Evolutionary conservation across 78 protist genomes (phyloP), one percentile per base, ranked within the genome.

Genomic region (Emiliania huxleyi): DNA sequence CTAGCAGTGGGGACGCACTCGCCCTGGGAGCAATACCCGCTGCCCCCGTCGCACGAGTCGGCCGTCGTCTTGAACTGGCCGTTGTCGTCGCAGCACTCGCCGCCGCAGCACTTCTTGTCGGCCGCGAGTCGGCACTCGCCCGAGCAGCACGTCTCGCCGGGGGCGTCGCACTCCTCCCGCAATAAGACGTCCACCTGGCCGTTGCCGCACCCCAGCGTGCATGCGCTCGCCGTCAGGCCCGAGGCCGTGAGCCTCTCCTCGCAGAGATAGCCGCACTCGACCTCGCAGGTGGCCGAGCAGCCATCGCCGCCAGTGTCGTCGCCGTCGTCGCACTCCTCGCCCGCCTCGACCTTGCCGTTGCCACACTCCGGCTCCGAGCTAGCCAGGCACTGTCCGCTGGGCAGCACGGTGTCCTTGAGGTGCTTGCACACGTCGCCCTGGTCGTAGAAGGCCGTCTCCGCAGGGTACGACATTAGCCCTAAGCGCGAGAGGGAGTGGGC

Each of bases 251-350:
- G 19, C 43, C 19, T 8, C 44, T 29, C 46, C 1, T 11, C 4
- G 85, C 85, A 75, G n/a, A 40, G 46, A 26, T 33, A 75, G 85
- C 85, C 85, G 85, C 45, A 75, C 85, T 75, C 85, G 85, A 75
- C 26, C n/a, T 12, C 46, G 85, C 85, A 75, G 21, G 85, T 22
- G 45, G 25, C 44, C 26, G n/a, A 19, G 85, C 85, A 75, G 33
- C 85, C 85, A 46, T 75, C 85, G 85, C 85, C 85, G 48, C 23
- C 85, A 1, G 46, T 19, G 15, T 0, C 11, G 85, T 40, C 15
- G 45, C 85, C 85, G 49, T 79, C 87, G 87, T 79, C 87, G n/a
- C 87, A 79, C 15, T 21, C 87, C 87, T 79, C 87, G 35, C n/a
- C 43, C 2, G 2, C 2, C 48, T 79, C 87, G 5, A 11, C 33